Base-by-base conservation (phyloP, 371 early-diverging fungal species). In the Gilbertella persicaria region DNA sequence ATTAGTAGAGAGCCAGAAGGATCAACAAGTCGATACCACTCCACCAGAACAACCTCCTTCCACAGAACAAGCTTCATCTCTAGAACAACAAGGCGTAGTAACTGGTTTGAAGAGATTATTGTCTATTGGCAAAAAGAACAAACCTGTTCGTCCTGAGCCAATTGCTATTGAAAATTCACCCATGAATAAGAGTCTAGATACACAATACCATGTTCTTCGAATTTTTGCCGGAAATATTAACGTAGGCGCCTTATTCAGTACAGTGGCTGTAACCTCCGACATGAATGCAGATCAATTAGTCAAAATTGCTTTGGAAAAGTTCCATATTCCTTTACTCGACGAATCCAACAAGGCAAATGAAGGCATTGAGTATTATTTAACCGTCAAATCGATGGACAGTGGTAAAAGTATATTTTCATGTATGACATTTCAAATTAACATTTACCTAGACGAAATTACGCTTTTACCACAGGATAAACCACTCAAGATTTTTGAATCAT, bases 151-250 rank as follows among this genome's bases (percentile, higher is more conserved):
- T 38, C 50, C 19, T 26, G 43, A 16, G 56, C 55, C 14, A 39
- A 52, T 36, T 44, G 37, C 20, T n/a, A n/a, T n/a, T n/a, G n/a
- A n/a, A n/a, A n/a, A n/a, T n/a, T n/a, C n/a, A n/a, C n/a, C n/a
- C n/a, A 36, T 28, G 38, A 20, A 26, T 42, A 23, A 17, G 44
- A 45, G 24, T 13, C 33, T 25, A 21, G 50, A 68, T 52, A 50
- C 53, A 24, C 68, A 68, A 36, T 56, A 55, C 23, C 66, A 71
- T 26, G 71, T 79, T 9, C 41, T 79, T 5, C 69, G 79, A 14
- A 81, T 84, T 1, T 84, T 77, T 58, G 75, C 85, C 7, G 85
- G 82, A 35, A 82, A 82, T 48, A 80, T 84, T 39, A 81, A 81
- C 53, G 75, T 81, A 45, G 78, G 80, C 19, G 69, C 85, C 20